Conservation (phyloP, 805 yeast species). For the Lipomyces kockii region DNA sequence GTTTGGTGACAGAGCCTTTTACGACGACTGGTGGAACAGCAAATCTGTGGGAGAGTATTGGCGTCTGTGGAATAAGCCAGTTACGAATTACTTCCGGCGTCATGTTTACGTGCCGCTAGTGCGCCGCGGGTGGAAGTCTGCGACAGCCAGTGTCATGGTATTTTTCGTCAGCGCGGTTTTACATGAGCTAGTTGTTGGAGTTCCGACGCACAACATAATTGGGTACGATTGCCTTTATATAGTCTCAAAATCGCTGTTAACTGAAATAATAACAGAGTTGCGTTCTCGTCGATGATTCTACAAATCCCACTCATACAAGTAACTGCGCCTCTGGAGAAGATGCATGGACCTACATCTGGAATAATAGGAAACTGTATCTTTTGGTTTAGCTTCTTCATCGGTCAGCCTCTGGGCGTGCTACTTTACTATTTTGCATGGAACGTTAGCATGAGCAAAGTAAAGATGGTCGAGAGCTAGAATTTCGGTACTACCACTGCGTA, state of each 20-base stretch:
- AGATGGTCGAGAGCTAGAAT: neutral
- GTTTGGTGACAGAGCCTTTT: constrained; percentile 54
- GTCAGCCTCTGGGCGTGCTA: constrained; percentile 53
- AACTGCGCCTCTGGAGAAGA: constrained; percentile 51
- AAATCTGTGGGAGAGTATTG: constrained; percentile 55
- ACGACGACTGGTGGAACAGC: constrained; percentile 58
- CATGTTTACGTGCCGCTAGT: constrained; percentile 51
- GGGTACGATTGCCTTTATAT: constrained; percentile 40
- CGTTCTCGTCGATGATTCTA: constrained; percentile 51
- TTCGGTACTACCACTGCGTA: neutral
- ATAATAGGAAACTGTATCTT: constrained; percentile 53
- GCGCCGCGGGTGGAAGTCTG: constrained; percentile 44
- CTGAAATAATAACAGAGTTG: constrained; percentile 40
- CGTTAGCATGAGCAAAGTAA: constrained; percentile 33
- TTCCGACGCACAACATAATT: constrained; percentile 53
- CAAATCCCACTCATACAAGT: constrained; percentile 51
- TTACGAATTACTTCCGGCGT: constrained; percentile 50
- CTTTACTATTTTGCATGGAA: constrained; percentile 55
- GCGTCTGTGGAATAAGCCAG: constrained; percentile 55
- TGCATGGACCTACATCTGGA: constrained; percentile 48
- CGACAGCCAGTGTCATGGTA: constrained; percentile 46
- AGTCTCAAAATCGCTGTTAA: too few species aligned
- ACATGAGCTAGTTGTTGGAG: constrained; percentile 54
- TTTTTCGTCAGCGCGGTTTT: constrained; percentile 52
- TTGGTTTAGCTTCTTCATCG: constrained; percentile 53